These are phyloP conservation scores for Rhodotorula sp. DNA, from an alignment of 1,284 basidiomycete genomes.

Conservation along the genomic window DNA sequence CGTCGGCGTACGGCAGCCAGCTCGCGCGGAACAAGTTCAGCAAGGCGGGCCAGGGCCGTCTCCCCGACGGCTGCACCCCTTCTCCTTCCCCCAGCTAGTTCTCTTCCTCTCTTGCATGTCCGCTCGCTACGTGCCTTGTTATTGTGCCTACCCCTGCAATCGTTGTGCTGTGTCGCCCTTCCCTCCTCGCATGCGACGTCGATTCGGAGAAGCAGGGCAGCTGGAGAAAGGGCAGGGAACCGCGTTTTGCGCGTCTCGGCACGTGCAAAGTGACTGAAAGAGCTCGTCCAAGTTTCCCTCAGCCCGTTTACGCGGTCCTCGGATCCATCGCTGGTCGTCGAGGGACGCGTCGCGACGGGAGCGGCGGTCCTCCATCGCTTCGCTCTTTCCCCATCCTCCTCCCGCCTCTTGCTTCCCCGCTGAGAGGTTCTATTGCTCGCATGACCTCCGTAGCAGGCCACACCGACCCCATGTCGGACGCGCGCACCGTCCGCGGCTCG, in stretches of 20 bases:
- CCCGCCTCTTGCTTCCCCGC: neutral
- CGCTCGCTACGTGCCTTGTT: neutral
- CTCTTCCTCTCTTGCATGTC: neutral
- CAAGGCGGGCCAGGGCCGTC: neutral
- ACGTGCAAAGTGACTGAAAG: neutral
- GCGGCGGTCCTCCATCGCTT: neutral
- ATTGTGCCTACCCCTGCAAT: neutral
- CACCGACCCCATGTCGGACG: conserved; percentile 27
- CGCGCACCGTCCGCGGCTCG: conserved; percentile 19
- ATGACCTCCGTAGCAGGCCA: conserved; percentile 15
- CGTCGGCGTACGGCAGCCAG: conserved; percentile 9
- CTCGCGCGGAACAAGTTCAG: conserved; percentile 2
- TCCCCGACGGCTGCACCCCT: neutral
- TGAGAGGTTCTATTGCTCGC: neutral
- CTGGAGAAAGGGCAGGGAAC: too few relatives aligned
- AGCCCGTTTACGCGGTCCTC: neutral
- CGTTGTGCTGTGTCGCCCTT: too few relatives aligned
- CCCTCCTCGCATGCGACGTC: too few relatives aligned
- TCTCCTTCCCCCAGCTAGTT: too few relatives aligned
- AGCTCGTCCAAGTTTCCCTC: neutral
- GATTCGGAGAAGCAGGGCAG: too few relatives aligned
- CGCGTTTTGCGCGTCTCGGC: too few relatives aligned
- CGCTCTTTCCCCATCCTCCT: neutral
- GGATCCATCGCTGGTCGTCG: neutral
- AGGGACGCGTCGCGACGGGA: conserved; percentile 3